A percentile compares a stretch with the other conserved stretches of the same genome.
phyloP scores from a whole-genome alignment of 352 stramenopile species.

The Globisporangium carolinianum region DNA sequence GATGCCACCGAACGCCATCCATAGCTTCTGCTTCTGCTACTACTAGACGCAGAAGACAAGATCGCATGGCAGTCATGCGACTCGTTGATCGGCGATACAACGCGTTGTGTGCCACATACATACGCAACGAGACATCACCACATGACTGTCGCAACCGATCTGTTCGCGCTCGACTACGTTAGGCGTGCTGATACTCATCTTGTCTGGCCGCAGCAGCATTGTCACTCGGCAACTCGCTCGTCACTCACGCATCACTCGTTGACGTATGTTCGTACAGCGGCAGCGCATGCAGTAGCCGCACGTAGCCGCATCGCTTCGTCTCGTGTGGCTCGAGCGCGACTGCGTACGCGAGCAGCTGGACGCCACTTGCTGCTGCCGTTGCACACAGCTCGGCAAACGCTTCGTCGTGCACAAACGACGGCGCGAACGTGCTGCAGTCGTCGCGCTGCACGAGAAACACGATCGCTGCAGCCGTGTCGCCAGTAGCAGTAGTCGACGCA shows the following conservation, averaged over 20 bases:
- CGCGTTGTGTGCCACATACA: too few species aligned
- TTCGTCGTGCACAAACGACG: constrained; percentile 53
- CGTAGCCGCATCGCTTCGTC: constrained; percentile 17
- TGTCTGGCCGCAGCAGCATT: too few species aligned
- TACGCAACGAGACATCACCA: too few species aligned
- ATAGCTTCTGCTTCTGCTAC: background rate
- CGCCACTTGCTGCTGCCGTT: constrained; percentile 30
- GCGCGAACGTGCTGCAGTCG: constrained; percentile 65
- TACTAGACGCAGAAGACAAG: background rate
- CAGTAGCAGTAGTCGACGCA: background rate
- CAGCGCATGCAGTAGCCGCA: constrained; percentile 33
- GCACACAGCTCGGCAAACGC: constrained; percentile 61
- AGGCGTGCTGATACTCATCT: too few species aligned
- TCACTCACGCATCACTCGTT: background rate
- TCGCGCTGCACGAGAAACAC: constrained; percentile 76
- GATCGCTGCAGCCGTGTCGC: constrained; percentile 39
- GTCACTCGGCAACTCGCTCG: background rate
- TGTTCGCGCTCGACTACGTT: too few species aligned
- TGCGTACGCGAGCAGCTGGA: constrained; percentile 58
- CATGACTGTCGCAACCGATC: too few species aligned
- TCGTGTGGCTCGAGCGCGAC: constrained; percentile 50
- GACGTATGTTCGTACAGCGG: constrained; percentile 17
- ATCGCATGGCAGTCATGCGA: too few species aligned
- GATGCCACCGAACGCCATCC: too few species aligned
- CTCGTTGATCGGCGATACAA: too few species aligned